Conservation (phyloP, 2,329 filamentous ascomycete genomes). For the Mycosphaerella arachidis region DNA sequence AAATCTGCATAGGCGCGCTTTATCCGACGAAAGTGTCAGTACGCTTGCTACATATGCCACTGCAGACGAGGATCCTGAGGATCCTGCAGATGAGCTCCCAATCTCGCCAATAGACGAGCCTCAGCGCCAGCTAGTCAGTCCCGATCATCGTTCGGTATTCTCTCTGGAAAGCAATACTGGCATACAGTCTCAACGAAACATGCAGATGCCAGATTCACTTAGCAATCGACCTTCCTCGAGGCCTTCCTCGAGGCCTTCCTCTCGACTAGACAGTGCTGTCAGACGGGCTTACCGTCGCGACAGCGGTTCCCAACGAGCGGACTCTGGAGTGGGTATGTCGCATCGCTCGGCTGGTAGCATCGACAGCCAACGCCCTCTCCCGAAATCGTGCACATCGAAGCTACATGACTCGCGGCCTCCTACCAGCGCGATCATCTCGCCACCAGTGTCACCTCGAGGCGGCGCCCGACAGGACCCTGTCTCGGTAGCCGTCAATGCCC, state of each 20-base stretch:
- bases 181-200: background rate
- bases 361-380: conserved; percentile 28
- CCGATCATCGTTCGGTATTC: conserved; percentile 8
- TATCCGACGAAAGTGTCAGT: conserved; percentile 57
- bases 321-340: conserved; percentile 30
- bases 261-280: conserved; percentile 5
- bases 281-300: conserved; percentile 2
- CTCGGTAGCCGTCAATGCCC: conserved; percentile 35
- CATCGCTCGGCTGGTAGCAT: conserved; percentile 22
- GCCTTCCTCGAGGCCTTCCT: background rate
- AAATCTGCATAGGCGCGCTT: conserved; percentile 42
- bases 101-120: conserved; percentile 4
- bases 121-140: conserved; percentile 4
- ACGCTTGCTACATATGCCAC: conserved; percentile 61
- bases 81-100: conserved; percentile 3
- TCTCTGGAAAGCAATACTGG: background rate
- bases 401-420: background rate
- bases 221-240: background rate
- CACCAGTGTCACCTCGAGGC: conserved; percentile 19
- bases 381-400: conserved; percentile 5
- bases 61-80: conserved; percentile 52
- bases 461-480: conserved; percentile 35
- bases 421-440: conserved; percentile 10
- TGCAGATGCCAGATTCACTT: background rate
- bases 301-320: conserved; percentile 29